Evolutionary conservation across 2,329 filamentous ascomycete species (phyloP).

Genomic region (Verticillium nubilum): DNA sequence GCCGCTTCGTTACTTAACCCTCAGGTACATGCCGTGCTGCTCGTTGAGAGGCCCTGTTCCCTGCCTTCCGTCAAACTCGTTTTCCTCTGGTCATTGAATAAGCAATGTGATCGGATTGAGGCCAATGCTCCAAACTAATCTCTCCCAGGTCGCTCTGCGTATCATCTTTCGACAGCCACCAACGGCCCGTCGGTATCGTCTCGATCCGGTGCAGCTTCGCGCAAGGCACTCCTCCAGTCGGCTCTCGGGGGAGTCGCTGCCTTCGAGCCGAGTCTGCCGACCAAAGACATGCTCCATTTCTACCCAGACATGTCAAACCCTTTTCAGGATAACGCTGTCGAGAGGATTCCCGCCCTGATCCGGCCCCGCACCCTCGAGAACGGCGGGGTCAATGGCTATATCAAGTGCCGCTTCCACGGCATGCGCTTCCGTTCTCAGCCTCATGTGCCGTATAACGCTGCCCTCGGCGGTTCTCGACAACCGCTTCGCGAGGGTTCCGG

Average conservation of each 20-base stretch:
- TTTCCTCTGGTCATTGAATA: neutral
- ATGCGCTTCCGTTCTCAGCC: neutral
- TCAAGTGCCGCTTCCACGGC: slow-evolving; percentile 5
- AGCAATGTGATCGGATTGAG: neutral
- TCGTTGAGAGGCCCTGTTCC: neutral
- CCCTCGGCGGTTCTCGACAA: neutral
- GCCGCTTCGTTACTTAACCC: neutral
- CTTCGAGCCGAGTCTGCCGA: neutral
- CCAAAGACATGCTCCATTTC: neutral
- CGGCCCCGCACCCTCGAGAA: neutral
- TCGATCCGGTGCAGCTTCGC: neutral
- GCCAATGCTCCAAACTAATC: neutral
- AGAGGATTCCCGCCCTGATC: neutral
- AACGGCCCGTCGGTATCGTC: neutral
- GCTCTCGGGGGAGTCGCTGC: neutral
- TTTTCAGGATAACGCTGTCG: slow-evolving; percentile 9
- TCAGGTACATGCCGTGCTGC: neutral
- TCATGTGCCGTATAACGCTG: neutral
- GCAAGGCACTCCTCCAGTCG: neutral
- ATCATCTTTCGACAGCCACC: neutral
- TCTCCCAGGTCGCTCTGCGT: neutral
- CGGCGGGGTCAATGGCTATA: slow-evolving; percentile 8
- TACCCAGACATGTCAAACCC: slow-evolving; percentile 2
- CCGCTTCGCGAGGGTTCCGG: neutral
- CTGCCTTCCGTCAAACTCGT: neutral